Evolutionary conservation across 106 monocot genomes (phyloP).

Genomic region (Dendrobium chrysotoxum): DNA sequence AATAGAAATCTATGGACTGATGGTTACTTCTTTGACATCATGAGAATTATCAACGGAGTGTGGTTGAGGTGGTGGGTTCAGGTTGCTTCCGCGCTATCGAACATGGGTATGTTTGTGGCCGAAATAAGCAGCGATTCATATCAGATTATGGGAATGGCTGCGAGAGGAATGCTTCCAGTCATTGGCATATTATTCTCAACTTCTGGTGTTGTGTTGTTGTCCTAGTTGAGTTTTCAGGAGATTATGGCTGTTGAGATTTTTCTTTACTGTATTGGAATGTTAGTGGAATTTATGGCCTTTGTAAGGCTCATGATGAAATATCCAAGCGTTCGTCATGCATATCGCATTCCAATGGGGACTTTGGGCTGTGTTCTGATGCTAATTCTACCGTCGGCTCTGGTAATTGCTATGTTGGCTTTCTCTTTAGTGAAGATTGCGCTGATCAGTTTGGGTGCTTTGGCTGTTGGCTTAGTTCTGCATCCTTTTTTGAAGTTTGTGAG

Average conservation of each 20-base stretch:
- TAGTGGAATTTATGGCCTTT: slow-evolving; percentile 38
- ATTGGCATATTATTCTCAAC: slow-evolving; percentile 39
- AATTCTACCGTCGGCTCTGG: too few species aligned
- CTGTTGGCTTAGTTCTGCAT: slow-evolving; percentile 27
- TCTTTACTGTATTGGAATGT: slow-evolving; percentile 37
- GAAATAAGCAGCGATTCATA: too few species aligned
- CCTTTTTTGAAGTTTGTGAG: slow-evolving; percentile 17
- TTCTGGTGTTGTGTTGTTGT: slow-evolving; percentile 35
- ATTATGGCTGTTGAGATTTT: slow-evolving; percentile 44
- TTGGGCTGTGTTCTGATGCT: neutral
- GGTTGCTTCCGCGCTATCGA: slow-evolving; percentile 27
- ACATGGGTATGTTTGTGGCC: slow-evolving; percentile 47
- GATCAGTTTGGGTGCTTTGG: slow-evolving; percentile 21
- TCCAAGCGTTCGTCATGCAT: slow-evolving; percentile 23
- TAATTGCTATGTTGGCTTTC: slow-evolving; percentile 9
- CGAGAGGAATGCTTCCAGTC: slow-evolving; percentile 38
- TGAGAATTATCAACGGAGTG: slow-evolving; percentile 30
- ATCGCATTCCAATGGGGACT: slow-evolving; percentile 26
- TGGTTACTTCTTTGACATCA: slow-evolving; percentile 33
- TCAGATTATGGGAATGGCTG: slow-evolving; percentile 43
- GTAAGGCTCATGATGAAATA: slow-evolving; percentile 23
- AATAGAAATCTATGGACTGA: slow-evolving; percentile 33
- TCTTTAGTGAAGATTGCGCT: slow-evolving; percentile 26
- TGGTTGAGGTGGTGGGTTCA: slow-evolving; percentile 39
- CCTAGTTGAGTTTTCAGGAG: slow-evolving; percentile 47